Evolutionary conservation across 1,284 basidiomycete genomes (phyloP), one percentile per base, ranked within the genome.

Genomic region (Ceraceosorus guamensis): DNA sequence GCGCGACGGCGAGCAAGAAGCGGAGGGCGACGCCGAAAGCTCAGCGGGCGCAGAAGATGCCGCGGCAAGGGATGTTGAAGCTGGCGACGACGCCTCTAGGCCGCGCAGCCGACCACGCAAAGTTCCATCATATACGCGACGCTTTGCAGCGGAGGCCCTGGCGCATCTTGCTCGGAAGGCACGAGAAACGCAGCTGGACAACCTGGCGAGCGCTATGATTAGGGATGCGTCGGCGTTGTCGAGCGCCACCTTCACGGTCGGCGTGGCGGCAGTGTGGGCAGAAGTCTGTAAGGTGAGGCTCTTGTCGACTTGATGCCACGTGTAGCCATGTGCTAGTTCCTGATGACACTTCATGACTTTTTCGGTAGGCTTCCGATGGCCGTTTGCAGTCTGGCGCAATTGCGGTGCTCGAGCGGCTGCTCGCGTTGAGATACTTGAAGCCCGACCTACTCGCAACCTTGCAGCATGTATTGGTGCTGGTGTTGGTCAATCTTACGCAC

Each of bases 111-210:
- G 34, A 24, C 13, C 31, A 31, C 57, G 53, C 18, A 62, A 62
- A 41, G 59, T 66, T 51, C 62, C 67, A 31, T 52, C 66, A 11
- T 71, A 73, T 46, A 70, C 67, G 7, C 60, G 70, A 13, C 67
- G 73, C 31, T 76, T 76, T 46, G 71, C 70, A 3, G 63, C 71
- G 0, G 73, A 76, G 53, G 73, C 73, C 0, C 65, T 76, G 31
- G 71, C 73, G 1, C 70, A 75, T 46, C 66, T 76, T 13, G 56
- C 75, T 5, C 68, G 73, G 50, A 73, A 69, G 57, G 67, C 69
- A 11, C 59, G 68, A 7, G 57, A 52, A 10, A 48, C 45, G 2
- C 67, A 73, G 46, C 60, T 76, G 24, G 52, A 56, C 30, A 57
- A 55, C 30, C 59, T 73, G 30, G 58, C 60, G 8, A 33, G 55